Evolutionary conservation across 2,329 filamentous ascomycete species (phyloP).

Genomic region (Nemania sp.): DNA sequence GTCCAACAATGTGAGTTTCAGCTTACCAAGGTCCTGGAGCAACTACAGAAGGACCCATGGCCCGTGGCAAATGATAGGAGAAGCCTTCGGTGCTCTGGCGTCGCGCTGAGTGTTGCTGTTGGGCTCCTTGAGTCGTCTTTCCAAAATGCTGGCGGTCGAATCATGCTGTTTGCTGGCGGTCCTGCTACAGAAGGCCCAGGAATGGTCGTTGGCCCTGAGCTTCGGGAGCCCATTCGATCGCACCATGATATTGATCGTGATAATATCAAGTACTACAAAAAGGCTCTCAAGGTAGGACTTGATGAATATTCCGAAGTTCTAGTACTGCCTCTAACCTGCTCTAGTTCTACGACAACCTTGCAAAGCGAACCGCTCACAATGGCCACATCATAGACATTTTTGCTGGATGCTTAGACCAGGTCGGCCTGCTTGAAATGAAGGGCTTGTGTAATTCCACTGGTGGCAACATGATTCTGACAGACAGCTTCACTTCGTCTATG

Average conservation of each 20-base stretch:
- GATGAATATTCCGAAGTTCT: neutral
- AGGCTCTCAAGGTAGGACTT: conserved; percentile 83
- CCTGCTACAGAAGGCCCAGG: conserved; percentile 96
- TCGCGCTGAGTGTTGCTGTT: conserved; percentile 94
- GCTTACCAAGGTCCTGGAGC: conserved; percentile 94
- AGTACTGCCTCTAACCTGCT: conserved; percentile 45
- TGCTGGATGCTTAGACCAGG: conserved; percentile 95
- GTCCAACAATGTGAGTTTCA: conserved; percentile 98
- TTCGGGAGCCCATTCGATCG: conserved; percentile 95
- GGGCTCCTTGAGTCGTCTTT: conserved; percentile 94
- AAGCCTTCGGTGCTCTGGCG: conserved; percentile 90
- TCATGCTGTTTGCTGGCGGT: conserved; percentile 97
- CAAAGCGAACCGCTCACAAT: conserved; percentile 94
- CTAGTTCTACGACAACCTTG: conserved; percentile 92
- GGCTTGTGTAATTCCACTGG: conserved; percentile 95
- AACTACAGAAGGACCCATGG: conserved; percentile 97
- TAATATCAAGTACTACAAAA: conserved; percentile 99
- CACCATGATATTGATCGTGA: conserved; percentile 99
- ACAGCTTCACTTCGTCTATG: conserved; percentile 98
- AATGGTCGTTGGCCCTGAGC: conserved; percentile 94
- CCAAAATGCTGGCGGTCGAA: conserved; percentile 91
- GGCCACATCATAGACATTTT: conserved; percentile 98
- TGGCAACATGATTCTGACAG: conserved; percentile 97
- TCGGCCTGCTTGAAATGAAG: conserved; percentile 98
- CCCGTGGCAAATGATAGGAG: conserved; percentile 94